Evolutionary conservation across 2,329 filamentous ascomycete species (phyloP), one percentile per base, ranked within the genome.

Genomic region (Fusarium newnesense): DNA sequence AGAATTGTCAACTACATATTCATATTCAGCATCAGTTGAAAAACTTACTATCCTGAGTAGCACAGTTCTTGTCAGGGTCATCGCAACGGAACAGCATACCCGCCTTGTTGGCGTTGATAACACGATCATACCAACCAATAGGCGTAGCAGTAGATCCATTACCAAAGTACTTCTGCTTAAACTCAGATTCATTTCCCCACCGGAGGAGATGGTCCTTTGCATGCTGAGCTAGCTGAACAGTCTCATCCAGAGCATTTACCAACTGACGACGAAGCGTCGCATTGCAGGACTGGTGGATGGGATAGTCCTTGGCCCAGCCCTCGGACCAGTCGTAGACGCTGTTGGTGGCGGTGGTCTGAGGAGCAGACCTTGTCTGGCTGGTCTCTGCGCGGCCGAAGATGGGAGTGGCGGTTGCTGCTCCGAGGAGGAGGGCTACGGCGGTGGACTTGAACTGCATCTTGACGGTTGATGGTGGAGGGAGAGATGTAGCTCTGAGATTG

Each of bases 81-180:
- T 94, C 92, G 74, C 92, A 93, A 26, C 91, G 88, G 84, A 93
- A 93, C 24, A 90, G 77, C 50, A 91, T 84, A 32, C 83, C 85
- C 0, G 82, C 82, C 76, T 88, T 89, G 80, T 92, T 87, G 3
- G 86, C 89, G 47, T 85, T 85, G 74, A 88, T 83, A 37, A 93
- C 83, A 65, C 88, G 86, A 60, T 91, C 88, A 73, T 86, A 91
- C 84, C 89, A 91, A 9, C 91, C 92, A 46, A 91, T 84, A 7
- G 88, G 86, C 69, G 87, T 85, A 28, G 87, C 86, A 5, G 90
- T 89, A 8, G 89, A 84, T 3, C 84, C 84, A 59, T 88, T 85
- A 50, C 91, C 90, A 77, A 93, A 93, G 82, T 93, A 93, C 82
- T 91, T 92, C 59, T 83, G 83, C 77, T 89, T 90, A 66, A 92